Percentiles rank a stretch among this genome's conserved stretches.
Conservation (phyloP, 2,329 filamentous ascomycete species). For the Hymenoscyphus repandus region DNA sequence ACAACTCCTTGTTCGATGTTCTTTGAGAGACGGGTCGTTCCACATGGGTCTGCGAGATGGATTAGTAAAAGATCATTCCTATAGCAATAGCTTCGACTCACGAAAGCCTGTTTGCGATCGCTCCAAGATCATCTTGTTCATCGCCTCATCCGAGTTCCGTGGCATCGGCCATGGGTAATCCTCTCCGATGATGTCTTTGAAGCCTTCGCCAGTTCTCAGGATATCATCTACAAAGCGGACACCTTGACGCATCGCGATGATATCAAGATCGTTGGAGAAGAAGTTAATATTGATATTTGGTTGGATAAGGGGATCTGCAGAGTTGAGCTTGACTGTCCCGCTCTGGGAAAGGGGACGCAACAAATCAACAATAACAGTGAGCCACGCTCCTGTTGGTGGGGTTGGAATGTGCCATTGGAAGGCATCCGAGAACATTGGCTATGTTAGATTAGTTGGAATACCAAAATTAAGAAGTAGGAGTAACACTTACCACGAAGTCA, state of each 20-base stretch:
- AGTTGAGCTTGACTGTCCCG: slow-evolving; percentile 38
- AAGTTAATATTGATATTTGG: slow-evolving; percentile 29
- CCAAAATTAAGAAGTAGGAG: not conserved
- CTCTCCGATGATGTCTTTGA: slow-evolving; percentile 46
- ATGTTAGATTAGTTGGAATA: not conserved
- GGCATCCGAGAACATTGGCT: slow-evolving; percentile 45
- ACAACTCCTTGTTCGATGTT: slow-evolving; percentile 47
- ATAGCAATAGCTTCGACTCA: not conserved
- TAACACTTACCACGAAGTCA: slow-evolving; percentile 45
- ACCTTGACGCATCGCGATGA: slow-evolving; percentile 47
- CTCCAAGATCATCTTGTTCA: slow-evolving; percentile 52
- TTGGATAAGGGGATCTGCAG: slow-evolving; percentile 54
- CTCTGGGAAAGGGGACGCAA: slow-evolving; percentile 40
- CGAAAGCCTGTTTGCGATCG: slow-evolving; percentile 53
- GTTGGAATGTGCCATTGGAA: slow-evolving; percentile 45
- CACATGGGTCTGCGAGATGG: slow-evolving; percentile 43
- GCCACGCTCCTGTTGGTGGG: slow-evolving; percentile 41
- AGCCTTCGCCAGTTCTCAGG: slow-evolving; percentile 49
- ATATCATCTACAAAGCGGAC: slow-evolving; percentile 38
- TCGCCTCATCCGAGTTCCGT: slow-evolving; percentile 46
- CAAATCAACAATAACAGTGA: slow-evolving; percentile 52
- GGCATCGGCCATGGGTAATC: slow-evolving; percentile 60
- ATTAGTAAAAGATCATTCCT: not conserved
- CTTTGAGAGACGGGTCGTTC: slow-evolving; percentile 48
- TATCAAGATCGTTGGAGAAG: slow-evolving; percentile 40